Base-by-base conservation (phyloP, 306 rosid genomes). In the Rosa multiflora region DNA sequence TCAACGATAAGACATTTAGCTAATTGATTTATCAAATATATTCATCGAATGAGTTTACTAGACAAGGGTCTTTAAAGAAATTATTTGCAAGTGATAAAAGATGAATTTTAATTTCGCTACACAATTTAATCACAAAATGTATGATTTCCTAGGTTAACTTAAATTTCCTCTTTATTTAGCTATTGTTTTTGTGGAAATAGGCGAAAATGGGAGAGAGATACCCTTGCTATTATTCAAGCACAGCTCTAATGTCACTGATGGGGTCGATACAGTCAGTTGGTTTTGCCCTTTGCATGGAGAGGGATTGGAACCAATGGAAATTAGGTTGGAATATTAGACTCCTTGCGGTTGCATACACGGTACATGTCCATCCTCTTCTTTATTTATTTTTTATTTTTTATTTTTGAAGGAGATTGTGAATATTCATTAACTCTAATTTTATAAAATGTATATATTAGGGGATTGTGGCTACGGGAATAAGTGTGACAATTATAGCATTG, bases 321-420 rank as follows among this genome's bases (percentile, higher is more conserved):
- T 55, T 92, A 46, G 89, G 90, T n/a, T 90, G 92, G 90, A 84
- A 72, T 26, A 74, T 93, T 13, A 85, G 92, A 79, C 92, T 94
- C 37, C 80, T 94, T 20, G 67, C 90, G 0, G 94, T 83, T 2
- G 80, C 89, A 47, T 92, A 83, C 81, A 62, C 88, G 85, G 97
- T 92, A 89, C 6, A 11, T 11, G 15, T 15, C 23, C 0, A 9
- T 8, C 21, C 8, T 8, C 10, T 67, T 69, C 42, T 13, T 26
- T 8, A 7, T 32, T 11, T 29, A 73, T 3, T 12, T 14, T 5
- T 18, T 14, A 18, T 10, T 40, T 13, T 53, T 20, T 56, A 8
- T 8, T 56, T 52, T 14, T 14, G 5, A 13, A 12, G 55, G 55
- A 52, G 8, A 14, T 52, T 17, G 2, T 52, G 59, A 20, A 56